Evolutionary conservation across 1,284 basidiomycete species (phyloP), one percentile per base, ranked within the genome.

Genomic region (Crucibulum parvulum): DNA sequence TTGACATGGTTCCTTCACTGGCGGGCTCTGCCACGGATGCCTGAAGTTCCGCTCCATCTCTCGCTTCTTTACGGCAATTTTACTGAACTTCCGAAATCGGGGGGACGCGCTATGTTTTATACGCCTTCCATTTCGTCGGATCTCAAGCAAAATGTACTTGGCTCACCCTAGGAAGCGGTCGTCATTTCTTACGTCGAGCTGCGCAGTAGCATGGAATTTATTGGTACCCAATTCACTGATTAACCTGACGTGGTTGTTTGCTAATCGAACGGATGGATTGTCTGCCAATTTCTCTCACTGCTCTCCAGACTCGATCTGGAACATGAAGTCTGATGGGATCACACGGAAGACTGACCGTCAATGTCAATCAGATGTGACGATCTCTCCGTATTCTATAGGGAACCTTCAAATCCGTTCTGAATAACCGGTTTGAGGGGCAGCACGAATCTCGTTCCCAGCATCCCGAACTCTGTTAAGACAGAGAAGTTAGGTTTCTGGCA

Each of bases 291-390:
- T 18, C 18, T 18, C 41, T 18, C 15, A 15, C 41, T 7, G 18
- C 15, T 18, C 15, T 15, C 15, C 41, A 18, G 15, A 15, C 18
- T 43, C 9, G 41, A 15, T 43, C 41, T 43, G 41, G 41, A 43
- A 43, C 48, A 13, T 51, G 7, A n/a, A 35, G 48, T 35, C 34
- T 61, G 67, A 69, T 72, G 60, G 57, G 56, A 68, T 67, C 63
- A 61, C 59, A 56, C 51, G 60, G 58, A 59, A 66, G 51, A 58
- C 37, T 43, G 50, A 43, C 46, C 57, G 47, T 48, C 50, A 46
- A 57, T 67, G 68, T 66, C 61, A 62, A 66, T 70, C 66, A 69
- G 50, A 56, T 65, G 46, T 18, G 55, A 53, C 31, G 37, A 57
- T 37, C 38, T 47, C 56, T 36, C 52, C 50, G 39, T 35, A n/a